These are phyloP conservation scores for Pseudonectria buxi DNA, from an alignment of 2,329 filamentous ascomycete genomes.

Conservation along the genomic window DNA sequence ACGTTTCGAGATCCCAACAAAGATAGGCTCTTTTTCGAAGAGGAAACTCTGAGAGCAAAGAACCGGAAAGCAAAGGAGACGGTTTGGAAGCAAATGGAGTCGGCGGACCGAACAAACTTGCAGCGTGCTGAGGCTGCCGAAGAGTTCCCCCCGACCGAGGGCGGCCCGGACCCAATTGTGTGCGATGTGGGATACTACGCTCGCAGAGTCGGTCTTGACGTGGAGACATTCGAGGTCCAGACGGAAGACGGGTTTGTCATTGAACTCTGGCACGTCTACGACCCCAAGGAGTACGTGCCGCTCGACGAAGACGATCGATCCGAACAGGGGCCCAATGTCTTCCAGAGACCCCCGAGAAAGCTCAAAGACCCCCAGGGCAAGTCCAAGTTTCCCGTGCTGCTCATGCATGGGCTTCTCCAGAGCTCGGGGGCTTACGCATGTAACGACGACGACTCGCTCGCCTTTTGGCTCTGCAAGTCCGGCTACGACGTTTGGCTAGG, in stretches of 20 bases:
- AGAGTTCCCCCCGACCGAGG: constrained; percentile 69
- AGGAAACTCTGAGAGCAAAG: constrained; percentile 58
- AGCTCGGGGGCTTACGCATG: constrained; percentile 82
- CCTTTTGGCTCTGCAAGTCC: constrained; percentile 86
- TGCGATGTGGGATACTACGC: constrained; percentile 85
- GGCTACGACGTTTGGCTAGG: constrained; percentile 95
- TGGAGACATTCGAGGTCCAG: constrained; percentile 76
- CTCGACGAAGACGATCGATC: constrained; percentile 43
- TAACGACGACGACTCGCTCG: constrained; percentile 82
- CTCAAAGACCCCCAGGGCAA: constrained; percentile 33
- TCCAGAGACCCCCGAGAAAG: constrained; percentile 37
- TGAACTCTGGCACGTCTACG: constrained; percentile 81
- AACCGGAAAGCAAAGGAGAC: constrained; percentile 51
- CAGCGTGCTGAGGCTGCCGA: constrained; percentile 39
- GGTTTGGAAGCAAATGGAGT: constrained; percentile 52
- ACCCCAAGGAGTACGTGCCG: constrained; percentile 65
- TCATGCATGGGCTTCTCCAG: constrained; percentile 86
- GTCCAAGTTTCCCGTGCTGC: constrained; percentile 69
- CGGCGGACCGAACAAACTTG: constrained; percentile 29
- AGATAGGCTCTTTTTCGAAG: constrained; percentile 61
- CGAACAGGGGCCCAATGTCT: constrained; percentile 53
- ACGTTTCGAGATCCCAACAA: constrained; percentile 54
- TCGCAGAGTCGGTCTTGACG: constrained; percentile 75
- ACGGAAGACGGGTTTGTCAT: constrained; percentile 94
- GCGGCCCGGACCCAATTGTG: constrained; percentile 69